A percentile compares a stretch with the other conserved stretches of the same genome.
These are phyloP conservation scores for Paraphoma sp. DNA, from an alignment of 2,329 filamentous ascomycete genomes.

Conservation along the genomic window DNA sequence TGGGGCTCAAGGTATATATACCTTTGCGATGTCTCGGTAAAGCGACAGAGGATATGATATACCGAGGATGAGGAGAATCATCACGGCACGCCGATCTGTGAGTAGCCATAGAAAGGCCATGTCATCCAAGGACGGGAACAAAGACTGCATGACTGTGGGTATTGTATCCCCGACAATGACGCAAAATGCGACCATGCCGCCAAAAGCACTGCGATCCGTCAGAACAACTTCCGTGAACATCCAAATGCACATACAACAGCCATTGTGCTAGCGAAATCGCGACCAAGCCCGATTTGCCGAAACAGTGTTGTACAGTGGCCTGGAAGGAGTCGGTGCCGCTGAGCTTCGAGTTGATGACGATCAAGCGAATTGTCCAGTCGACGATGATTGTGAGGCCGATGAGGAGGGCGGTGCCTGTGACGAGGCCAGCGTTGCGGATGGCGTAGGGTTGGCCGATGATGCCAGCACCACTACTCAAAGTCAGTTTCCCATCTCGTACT, in stretches of 20 bases:
- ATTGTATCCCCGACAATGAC: constrained; percentile 98
- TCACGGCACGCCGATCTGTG: constrained; percentile 81
- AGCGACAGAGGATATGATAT: constrained; percentile 91
- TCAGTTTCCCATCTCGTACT: constrained; percentile 17
- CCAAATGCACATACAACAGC: constrained; percentile 70
- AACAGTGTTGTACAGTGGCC: constrained; percentile 94
- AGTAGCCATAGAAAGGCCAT: constrained; percentile 83
- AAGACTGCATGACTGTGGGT: constrained; percentile 81
- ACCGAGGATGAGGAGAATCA: constrained; percentile 84
- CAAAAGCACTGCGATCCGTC: constrained; percentile 71
- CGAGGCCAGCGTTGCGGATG: constrained; percentile 87
- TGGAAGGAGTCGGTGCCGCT: constrained; percentile 94
- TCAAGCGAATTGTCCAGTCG: constrained; percentile 97
- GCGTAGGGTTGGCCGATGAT: constrained; percentile 89
- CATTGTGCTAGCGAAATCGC: constrained; percentile 93
- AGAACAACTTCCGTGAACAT: constrained; percentile 11
- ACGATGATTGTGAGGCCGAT: constrained; percentile 81
- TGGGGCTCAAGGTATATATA: constrained; percentile 10
- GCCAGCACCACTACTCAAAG: constrained; percentile 60
- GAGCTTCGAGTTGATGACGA: constrained; percentile 96
- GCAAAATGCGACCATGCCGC: constrained; percentile 97
- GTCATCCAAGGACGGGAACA: constrained; percentile 77
- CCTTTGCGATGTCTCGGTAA: constrained; percentile 95
- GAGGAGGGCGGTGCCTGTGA: constrained; percentile 80
- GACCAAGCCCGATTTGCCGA: constrained; percentile 84